Conservation (phyloP, 75 land plant genomes). For the Chamaecyparis obtusa region DNA sequence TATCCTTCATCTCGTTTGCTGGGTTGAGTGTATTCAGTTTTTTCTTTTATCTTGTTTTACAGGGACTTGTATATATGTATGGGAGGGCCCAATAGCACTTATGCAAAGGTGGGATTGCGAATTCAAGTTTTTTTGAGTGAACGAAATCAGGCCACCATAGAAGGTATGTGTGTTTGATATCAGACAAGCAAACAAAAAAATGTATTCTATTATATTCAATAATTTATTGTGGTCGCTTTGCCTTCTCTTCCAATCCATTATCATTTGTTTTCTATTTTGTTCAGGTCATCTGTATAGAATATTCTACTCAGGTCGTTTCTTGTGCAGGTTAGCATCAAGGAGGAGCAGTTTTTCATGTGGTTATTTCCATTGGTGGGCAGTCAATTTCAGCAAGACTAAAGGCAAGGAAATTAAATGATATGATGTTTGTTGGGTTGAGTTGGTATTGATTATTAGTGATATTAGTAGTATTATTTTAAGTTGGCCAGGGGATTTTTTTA, state of each 20-base stretch:
- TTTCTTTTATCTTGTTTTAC: not conserved
- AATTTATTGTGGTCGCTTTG: not conserved
- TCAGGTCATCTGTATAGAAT: not conserved
- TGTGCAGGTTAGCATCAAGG: not conserved
- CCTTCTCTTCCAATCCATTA: not conserved
- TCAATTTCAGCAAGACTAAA: slow-evolving; percentile 6
- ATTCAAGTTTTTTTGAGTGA: not conserved
- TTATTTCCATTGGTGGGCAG: slow-evolving; percentile 7
- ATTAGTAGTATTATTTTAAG: not conserved
- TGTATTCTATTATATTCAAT: not conserved
- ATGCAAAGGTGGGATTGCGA: not conserved
- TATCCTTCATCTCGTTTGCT: not conserved
- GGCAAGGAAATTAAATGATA: not conserved
- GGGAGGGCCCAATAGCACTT: not conserved
- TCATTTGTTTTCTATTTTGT: slow-evolving; percentile 1
- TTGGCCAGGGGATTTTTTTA: not conserved
- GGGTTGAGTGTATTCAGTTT: not conserved
- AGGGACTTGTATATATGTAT: not conserved
- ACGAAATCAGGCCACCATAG: not conserved
- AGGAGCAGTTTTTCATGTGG: not conserved
- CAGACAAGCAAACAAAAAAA: not conserved
- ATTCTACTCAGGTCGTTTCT: not conserved
- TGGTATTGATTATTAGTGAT: not conserved
- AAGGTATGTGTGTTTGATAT: not conserved
- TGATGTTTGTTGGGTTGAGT: not conserved